Evolutionary conservation across 768 basidiomycete genomes (phyloP), one percentile per base, ranked within the genome.

Genomic region (Ephemerocybe angulata): DNA sequence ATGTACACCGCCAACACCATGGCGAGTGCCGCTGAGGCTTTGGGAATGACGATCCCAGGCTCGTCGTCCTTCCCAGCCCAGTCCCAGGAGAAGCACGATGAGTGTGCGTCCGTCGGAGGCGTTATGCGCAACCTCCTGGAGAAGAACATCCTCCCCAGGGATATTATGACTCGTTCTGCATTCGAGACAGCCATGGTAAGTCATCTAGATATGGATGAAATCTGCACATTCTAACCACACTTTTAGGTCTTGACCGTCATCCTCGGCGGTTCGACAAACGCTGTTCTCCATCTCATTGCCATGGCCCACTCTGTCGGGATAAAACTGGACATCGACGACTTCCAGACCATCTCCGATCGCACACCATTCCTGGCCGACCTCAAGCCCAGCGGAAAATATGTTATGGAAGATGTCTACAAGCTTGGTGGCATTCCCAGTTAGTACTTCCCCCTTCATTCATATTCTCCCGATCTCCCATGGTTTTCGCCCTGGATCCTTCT

Each of bases 1-100:
- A 95, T 96, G 93, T 96, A 96, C 70, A 97, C 94, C 4, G 92
- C 93, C 30, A 99, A 98, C 71, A 98, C 97, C 2, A 98, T 99
- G 92, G 93, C 96, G 4, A 93, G 91, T 60, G 93, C 94, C 13
- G 82, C 91, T 40, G 97, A 99, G 72, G 94, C 89, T 1, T 70
- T 99, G 62, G 97, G 97, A 43, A 99, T 99, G 96, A 83, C 93
- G 15, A 73, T 98, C 8, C 91, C 97, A 7, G 96, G 96, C 27
- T 97, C 94, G n/a, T 95, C 94, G 0, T 95, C 93, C 7, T 98
- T 88, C 79, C 94, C 94, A 5, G 97, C 97, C 31, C 88, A 93
- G 67, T 94, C 90, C 60, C 72, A 80, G 50, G 96, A 98, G 67
- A 99, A 99, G 72, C 71, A 79, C 48, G 76, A 80, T 35, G 97